Percentiles rank a stretch among this genome's conserved stretches.
Evolutionary conservation across 148 eudicot species (phyloP).

Genomic region (Chenopodium suecicum): DNA sequence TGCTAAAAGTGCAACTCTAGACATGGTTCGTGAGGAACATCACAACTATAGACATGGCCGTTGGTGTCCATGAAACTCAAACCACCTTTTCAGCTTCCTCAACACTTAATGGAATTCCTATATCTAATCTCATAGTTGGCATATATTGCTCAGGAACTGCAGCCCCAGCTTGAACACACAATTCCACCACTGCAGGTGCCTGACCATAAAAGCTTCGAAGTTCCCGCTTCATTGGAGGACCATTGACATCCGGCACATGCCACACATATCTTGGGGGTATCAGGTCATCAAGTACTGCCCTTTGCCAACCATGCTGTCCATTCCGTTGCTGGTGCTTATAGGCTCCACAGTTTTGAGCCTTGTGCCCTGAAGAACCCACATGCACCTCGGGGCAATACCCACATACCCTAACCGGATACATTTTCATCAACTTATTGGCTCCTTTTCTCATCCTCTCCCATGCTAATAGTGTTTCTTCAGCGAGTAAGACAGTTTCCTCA

Average conservation of each 20-base stretch:
- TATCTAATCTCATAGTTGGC: constrained; percentile 91
- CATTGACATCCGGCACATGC: constrained; percentile 76
- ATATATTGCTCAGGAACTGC: constrained; percentile 72
- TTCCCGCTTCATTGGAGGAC: constrained; percentile 57
- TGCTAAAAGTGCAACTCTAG: no score
- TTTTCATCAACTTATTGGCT: constrained; percentile 74
- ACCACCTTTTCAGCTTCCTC: constrained; percentile 95
- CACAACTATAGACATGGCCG: background rate
- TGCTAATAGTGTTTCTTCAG: constrained; percentile 82
- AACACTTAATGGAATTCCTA: constrained; percentile 69
- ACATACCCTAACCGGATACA: constrained; percentile 89
- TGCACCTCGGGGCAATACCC: constrained; percentile 96
- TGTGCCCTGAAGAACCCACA: constrained; percentile 80
- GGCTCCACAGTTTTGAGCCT: constrained; percentile 93
- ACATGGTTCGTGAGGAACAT: no score
- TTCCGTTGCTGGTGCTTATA: constrained; percentile 93
- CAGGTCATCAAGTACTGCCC: constrained; percentile 74
- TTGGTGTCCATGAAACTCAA: constrained; percentile 21
- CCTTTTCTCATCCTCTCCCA: constrained; percentile 92
- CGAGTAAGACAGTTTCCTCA: constrained; percentile 62
- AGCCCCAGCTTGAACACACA: constrained; percentile 90
- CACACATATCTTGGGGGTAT: constrained; percentile 91
- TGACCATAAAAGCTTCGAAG: constrained; percentile 88
- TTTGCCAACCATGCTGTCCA: constrained; percentile 96
- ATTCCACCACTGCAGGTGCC: constrained; percentile 88